phyloP scores from a whole-genome alignment of 2,329 filamentous ascomycete species.

The Scedosporium aurantiacum region DNA sequence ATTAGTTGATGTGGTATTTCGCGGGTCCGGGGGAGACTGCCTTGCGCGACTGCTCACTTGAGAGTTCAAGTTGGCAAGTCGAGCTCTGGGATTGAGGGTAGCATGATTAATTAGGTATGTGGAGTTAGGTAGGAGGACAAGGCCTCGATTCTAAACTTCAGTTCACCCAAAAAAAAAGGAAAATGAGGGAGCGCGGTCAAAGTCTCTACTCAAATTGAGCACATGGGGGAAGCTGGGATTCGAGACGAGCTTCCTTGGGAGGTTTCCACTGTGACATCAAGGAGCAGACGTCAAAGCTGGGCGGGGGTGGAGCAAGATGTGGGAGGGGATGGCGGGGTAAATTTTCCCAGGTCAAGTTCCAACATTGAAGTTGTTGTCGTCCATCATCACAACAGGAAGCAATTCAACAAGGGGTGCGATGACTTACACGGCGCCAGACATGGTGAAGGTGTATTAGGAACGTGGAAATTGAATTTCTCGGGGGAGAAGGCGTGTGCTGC shows the following conservation, averaged over 20 bases:
- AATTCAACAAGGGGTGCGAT: constrained; percentile 3
- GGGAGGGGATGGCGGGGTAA: constrained; percentile 22
- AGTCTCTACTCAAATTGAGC: not conserved
- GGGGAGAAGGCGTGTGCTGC: not conserved
- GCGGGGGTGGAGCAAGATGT: constrained; percentile 21
- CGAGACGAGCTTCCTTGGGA: not conserved
- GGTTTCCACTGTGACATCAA: too few relatives aligned
- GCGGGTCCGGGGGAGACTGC: constrained; percentile 11
- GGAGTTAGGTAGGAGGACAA: not conserved
- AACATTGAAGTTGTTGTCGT: not conserved
- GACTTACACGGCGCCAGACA: constrained; percentile 61
- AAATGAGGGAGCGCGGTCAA: not conserved
- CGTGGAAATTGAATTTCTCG: not conserved
- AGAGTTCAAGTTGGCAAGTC: constrained; percentile 63
- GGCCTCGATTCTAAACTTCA: not conserved
- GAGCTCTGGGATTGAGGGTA: constrained; percentile 42
- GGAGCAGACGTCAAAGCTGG: not conserved
- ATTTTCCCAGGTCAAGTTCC: not conserved
- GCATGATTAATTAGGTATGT: constrained; percentile 1
- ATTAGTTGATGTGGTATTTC: constrained; percentile 10
- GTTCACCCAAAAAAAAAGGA: not conserved
- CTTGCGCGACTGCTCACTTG: constrained; percentile 15
- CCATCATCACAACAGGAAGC: not conserved
- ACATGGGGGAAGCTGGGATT: not conserved
- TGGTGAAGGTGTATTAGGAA: constrained; percentile 26